Evolutionary conservation across 2,329 filamentous ascomycete species (phyloP), one percentile per base, ranked within the genome.

Genomic region (Salinomyces thailandicus): DNA sequence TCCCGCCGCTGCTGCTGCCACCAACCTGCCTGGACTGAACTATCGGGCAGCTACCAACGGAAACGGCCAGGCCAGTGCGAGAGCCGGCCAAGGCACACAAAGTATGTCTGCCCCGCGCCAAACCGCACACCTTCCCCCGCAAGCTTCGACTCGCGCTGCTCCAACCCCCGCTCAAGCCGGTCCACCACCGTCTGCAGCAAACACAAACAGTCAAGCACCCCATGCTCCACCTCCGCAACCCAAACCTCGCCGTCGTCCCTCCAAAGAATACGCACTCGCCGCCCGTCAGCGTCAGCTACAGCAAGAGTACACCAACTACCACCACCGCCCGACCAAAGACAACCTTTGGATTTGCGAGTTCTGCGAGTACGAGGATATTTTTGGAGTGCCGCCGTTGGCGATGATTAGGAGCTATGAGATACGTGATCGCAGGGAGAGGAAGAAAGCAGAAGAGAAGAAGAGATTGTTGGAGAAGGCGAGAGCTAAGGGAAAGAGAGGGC

Each of bases 291-390:
- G 91, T 5, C 80, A 81, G 41, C 73, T 83, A 31, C 73, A 84
- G 52, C 83, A 91, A 42, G 75, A 83, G 50, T 80, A 82, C 46
- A 72, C 75, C 38, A 93, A 91, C 58, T 76, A 75, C 43, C 77
- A 82, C 50, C 79, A 83, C 51, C 81, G 83, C 1, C 81, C 82
- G 0, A 66, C 62, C 13, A 58, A 66, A 2, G 81, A 85, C 46
- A 84, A 94, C 43, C 73, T 86, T 34, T 96, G 87, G 84, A 86
- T 96, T 31, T 98, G 91, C 62, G 85, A 95, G 54, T 96, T 96
- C 58, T 98, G 91, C 66, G 91, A 98, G 60, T 98, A 95, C 56
- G 89, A 96, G 62, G 77, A 77, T 35, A 95, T 98, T 33, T 96
- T 94, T 57, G 89, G 89, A n/a, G 72, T 72, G 35, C 83, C 83